A percentile compares a stretch with the other conserved stretches of the same genome.
Evolutionary conservation across 1,284 basidiomycete genomes (phyloP).

Genomic region (Tylopilus sp.): DNA sequence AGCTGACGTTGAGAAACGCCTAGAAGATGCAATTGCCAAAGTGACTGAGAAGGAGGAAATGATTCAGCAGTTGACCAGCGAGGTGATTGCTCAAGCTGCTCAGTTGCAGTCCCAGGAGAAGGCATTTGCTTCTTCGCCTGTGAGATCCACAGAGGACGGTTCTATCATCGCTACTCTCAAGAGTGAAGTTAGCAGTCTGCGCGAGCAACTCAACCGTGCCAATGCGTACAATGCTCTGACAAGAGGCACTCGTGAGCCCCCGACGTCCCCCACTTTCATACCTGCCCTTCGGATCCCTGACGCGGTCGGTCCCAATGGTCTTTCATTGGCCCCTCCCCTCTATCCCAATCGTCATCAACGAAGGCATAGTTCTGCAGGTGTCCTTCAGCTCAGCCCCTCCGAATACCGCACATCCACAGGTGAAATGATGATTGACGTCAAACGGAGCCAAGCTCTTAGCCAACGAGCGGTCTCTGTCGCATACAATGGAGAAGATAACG

Average conservation of each 20-base stretch:
- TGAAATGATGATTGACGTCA: slow-evolving; percentile 74
- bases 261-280: slow-evolving; percentile 77
- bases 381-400: slow-evolving; percentile 58
- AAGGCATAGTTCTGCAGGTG: slow-evolving; percentile 80
- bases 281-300: slow-evolving; percentile 61
- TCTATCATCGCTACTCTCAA: slow-evolving; percentile 86
- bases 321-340: slow-evolving; percentile 31
- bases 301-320: slow-evolving; percentile 41
- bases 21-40: slow-evolving; percentile 74
- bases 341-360: slow-evolving; percentile 59
- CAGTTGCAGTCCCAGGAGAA: slow-evolving; percentile 81
- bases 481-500: slow-evolving; percentile 73
- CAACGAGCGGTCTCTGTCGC: slow-evolving; percentile 92
- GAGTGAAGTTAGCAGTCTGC: slow-evolving; percentile 84
- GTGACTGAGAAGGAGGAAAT: slow-evolving; percentile 80
- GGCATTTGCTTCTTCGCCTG: slow-evolving; percentile 54
- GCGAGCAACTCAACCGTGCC: slow-evolving; percentile 93
- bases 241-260: slow-evolving; percentile 66
- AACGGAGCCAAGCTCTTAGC: slow-evolving; percentile 68
- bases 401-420: slow-evolving; percentile 70
- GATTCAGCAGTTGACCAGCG: slow-evolving; percentile 77
- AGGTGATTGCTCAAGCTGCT: slow-evolving; percentile 67
- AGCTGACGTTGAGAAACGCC: slow-evolving; percentile 73
- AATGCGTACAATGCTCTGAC: slow-evolving; percentile 85
- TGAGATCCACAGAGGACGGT: slow-evolving; percentile 71